Evolutionary conservation across 306 rosid species (phyloP), one percentile per base, ranked within the genome.

Genomic region (Cicer pinnatifidum): DNA sequence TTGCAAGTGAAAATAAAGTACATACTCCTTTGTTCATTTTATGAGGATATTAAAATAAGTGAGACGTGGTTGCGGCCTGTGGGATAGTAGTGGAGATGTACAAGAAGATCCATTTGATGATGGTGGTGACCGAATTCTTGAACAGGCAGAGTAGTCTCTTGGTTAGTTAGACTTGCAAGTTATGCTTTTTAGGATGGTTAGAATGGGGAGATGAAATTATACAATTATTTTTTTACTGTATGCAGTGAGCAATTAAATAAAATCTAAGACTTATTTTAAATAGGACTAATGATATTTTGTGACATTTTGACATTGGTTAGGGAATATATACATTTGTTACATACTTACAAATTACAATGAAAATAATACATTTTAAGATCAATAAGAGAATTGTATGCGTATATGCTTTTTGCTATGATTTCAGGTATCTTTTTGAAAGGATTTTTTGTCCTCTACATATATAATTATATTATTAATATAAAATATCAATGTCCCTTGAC

Each of bases 341-440:
- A 54, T 54, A 57, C 11, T 57, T 57, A 57, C 40, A 23, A 57
- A 57, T 57, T 57, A 57, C 40, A 23, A 57, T 20, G 63, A 57
- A 57, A 57, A 23, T 0, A 54, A 19, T 53, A 12, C 52, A 47
- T 17, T 53, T 53, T 53, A 28, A 28, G 35, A 28, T 28, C 19
- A 7, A 53, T 9, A 17, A 53, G 60, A 17, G 11, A 53, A 8
- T 28, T 28, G 15, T 10, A 17, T 8, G 10, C 8, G 7, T 17
- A 9, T 53, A 8, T 16, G 11, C 6, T 17, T 53, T 53, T 53
- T 53, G 59, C 16, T 53, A 53, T 17, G 28, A 53, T 17, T 6
- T 3, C 23, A 53, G 7, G 11, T 53, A 54, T 54, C 35, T 28
- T 28, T 28, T 28, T 28, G 0, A 3, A 28, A 28, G 35, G 35